phyloP scores from a whole-genome alignment of 2,329 filamentous ascomycete genomes.

The Ascochyta rabiei region DNA sequence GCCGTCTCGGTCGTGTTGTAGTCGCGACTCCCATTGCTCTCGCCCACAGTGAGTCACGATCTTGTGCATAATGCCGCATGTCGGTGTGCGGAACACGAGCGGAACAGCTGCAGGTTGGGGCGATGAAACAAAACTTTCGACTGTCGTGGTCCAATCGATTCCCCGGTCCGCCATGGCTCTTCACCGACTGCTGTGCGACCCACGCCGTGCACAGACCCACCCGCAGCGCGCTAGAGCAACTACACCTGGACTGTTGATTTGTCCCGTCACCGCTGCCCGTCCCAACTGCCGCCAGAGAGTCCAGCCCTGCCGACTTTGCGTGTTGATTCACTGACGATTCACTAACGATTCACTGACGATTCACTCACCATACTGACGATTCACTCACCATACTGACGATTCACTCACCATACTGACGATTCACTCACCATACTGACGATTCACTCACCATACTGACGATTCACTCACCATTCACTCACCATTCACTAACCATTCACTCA shows the following conservation, averaged over 20 bases:
- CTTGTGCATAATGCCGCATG: conserved; percentile 29
- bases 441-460: too few relatives aligned
- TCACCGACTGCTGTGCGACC: conserved; percentile 24
- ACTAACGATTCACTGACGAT: too few relatives aligned
- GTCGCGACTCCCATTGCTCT: conserved; percentile 38
- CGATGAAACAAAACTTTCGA: conserved; percentile 43
- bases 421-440: too few relatives aligned
- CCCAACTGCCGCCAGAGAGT: conserved; percentile 39
- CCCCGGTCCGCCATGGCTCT: conserved; percentile 39
- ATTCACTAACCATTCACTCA: too few relatives aligned
- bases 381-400: too few relatives aligned
- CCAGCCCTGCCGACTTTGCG: conserved; percentile 11
- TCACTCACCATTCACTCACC: too few relatives aligned
- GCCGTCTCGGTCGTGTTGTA: conserved; percentile 45
- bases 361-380: too few relatives aligned
- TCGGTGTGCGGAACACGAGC: conserved; percentile 17
- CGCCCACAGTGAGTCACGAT: conserved; percentile 46
- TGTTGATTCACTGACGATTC: neutral
- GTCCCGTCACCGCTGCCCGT: conserved; percentile 31
- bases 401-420: too few relatives aligned
- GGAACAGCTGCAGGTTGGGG: conserved; percentile 27
- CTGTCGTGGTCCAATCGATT: conserved; percentile 40
- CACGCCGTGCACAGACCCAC: conserved; percentile 25
- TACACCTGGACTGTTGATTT: conserved; percentile 41
- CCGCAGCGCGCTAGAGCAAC: conserved; percentile 37